A percentile compares a stretch with the other conserved stretches of the same genome.
Conservation (phyloP, 805 yeast genomes). For the Aciculoconidium aculeatum region DNA sequence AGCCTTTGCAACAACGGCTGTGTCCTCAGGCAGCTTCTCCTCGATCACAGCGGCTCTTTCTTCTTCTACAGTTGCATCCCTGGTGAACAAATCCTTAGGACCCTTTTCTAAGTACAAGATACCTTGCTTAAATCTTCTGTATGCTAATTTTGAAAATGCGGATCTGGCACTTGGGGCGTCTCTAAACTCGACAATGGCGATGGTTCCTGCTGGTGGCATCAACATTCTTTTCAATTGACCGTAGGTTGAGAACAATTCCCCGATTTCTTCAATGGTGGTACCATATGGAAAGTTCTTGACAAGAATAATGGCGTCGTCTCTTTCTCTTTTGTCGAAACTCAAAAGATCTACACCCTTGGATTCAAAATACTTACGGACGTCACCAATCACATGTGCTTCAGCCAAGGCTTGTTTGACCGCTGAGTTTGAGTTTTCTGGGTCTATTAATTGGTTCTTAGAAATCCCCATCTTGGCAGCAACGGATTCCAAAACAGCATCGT, state of each 20-base stretch:
- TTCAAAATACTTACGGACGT: slow-evolving; percentile 84
- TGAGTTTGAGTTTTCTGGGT: slow-evolving; percentile 78
- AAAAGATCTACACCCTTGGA: slow-evolving; percentile 77
- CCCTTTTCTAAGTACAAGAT: slow-evolving; percentile 92
- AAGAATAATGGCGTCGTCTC: slow-evolving; percentile 74
- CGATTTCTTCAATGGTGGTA: slow-evolving; percentile 72
- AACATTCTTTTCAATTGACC: slow-evolving; percentile 77
- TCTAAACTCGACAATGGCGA: slow-evolving; percentile 87
- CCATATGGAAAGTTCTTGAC: slow-evolving; percentile 91
- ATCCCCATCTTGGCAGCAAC: slow-evolving; percentile 84
- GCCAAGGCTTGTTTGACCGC: slow-evolving; percentile 97
- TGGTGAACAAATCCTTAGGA: slow-evolving; percentile 71
- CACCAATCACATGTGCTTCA: slow-evolving; percentile 91
- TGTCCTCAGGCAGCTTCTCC: slow-evolving; percentile 22
- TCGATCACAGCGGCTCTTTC: slow-evolving; percentile 15
- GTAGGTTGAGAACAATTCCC: slow-evolving; percentile 71
- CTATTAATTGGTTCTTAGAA: slow-evolving; percentile 74
- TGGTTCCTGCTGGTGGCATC: slow-evolving; percentile 96
- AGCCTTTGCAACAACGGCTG: slow-evolving; percentile 41
- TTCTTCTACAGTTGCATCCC: slow-evolving; percentile 41
- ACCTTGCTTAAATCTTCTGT: slow-evolving; percentile 80
- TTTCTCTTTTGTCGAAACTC: slow-evolving; percentile 57
- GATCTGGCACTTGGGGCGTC: slow-evolving; percentile 79
- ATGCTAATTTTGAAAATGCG: slow-evolving; percentile 84
- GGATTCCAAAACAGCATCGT: slow-evolving; percentile 86